Base-by-base conservation (phyloP, 306 rosid species). In the Cicer bijugum region DNA sequence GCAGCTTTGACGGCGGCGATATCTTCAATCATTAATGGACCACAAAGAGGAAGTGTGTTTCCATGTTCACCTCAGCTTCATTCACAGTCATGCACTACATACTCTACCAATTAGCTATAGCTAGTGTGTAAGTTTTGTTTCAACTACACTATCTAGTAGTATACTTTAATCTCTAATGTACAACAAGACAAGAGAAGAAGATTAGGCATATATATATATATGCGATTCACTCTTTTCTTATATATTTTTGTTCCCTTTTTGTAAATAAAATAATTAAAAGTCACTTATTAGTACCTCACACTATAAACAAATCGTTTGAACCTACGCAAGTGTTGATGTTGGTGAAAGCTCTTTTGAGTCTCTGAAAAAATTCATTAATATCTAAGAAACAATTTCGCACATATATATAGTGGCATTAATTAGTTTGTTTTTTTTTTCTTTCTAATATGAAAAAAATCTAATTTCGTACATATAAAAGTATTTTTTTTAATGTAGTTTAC, bases 1-100 rank as follows among this genome's bases (percentile, higher is more conserved):
- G 71, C 80, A 48, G 90, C 84, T 1, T 81, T 89, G 56, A 90
- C 84, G 1, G 85, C 88, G 2, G 96, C 96, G 16, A 75, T 89
- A 12, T 72, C 92, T 2, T 74, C 86, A 6, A 67, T 84, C 42
- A 84, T 84, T 40, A 40, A 7, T 12, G 85, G 80, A 4, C 69
- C 77, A 23, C 67, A 76, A 3, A 46, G 71, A 62, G 39, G 43
- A 1, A 68, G 3, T 61, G 42, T 6, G 33, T 9, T 75, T 28
- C 82, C 82, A 0, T 74, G 60, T 1, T 80, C 89, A 15, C 81
- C 89, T 6, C 89, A 69, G 39, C 81, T 73, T 82, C 89, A 28
- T 28, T 28, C 89, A 64, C 86, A 75, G 19, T 85, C 85, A 33
- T 80, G 85, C 84, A 85, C 85, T 37, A 80, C 89, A 23, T 85